Evolutionary conservation across 306 rosid genomes (phyloP), one percentile per base, ranked within the genome.

Genomic region (Glycine tomentella): DNA sequence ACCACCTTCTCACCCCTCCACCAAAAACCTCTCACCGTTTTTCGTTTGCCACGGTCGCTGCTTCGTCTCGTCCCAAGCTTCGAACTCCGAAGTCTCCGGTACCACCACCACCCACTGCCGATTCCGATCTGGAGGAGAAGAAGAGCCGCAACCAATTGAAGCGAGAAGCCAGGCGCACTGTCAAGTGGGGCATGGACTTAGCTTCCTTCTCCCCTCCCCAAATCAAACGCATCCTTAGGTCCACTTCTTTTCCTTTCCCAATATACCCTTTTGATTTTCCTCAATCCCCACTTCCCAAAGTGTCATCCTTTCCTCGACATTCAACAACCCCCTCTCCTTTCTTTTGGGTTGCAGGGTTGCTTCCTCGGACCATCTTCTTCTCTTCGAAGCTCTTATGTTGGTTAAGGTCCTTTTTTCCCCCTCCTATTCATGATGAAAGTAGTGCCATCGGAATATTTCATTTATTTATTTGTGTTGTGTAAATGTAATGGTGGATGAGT

Each of bases 201-300:
- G 90, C 95, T 13, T 82, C 91, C 80, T 92, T 96, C 87, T 90
- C 97, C 25, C 52, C 75, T 40, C 90, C 92, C 64, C 97, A 90
- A 84, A 90, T 96, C 78, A 93, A 92, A 88, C 94, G 85, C 62
- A 90, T 90, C 42, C 87, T 96, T 75, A 92, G 92, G 99, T 91
- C 17, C 36, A 3, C 15, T 38, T 38, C 5, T 25, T 25, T 25
- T 25, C 31, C 31, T 25, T 25, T 25, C 31, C 31, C 31, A 25
- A 25, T 25, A 1, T 25, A 25, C 31, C 57, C 72, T 10, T 25
- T 79, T 53, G 36, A 11, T 14, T 61, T 51, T 40, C 5, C 7
- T 15, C 52, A 15, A 20, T 38, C 44, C 31, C 31, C 31, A 25
- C 31, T 0, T 25, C 2, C 31, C 31, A 25, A 25, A 25, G 31